phyloP scores from a whole-genome alignment of 768 basidiomycete genomes.

The Xerocomellus amylosporus region DNA sequence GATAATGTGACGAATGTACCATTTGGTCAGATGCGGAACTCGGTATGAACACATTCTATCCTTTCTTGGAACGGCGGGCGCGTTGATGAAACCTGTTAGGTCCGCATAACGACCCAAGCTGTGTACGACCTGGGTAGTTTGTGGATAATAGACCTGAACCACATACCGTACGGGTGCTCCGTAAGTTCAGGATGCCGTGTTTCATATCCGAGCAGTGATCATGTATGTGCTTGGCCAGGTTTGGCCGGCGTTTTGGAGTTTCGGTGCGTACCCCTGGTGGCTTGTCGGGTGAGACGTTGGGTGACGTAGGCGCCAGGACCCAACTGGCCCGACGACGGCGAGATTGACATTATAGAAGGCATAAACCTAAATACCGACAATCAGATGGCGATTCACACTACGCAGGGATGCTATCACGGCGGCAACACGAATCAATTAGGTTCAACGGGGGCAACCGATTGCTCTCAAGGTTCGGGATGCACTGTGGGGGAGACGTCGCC shows the following conservation, averaged over 20 bases:
- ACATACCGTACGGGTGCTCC: constrained; percentile 58
- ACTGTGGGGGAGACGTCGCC: constrained; percentile 30
- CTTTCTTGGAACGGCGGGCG: not conserved
- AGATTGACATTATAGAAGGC: constrained; percentile 61
- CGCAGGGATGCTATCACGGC: constrained; percentile 36
- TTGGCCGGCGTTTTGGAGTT: constrained; percentile 35
- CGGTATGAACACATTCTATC: constrained; percentile 38
- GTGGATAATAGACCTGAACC: constrained; percentile 45
- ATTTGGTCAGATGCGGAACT: constrained; percentile 51
- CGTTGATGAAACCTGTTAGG: constrained; percentile 25
- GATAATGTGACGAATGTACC: constrained; percentile 64
- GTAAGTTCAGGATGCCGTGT: constrained; percentile 30
- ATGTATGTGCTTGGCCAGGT: constrained; percentile 12
- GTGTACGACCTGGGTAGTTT: constrained; percentile 43
- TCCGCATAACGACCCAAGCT: constrained; percentile 45
- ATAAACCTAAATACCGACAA: constrained; percentile 52
- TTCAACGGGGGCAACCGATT: constrained; percentile 22
- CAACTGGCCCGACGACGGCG: constrained; percentile 47
- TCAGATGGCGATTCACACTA: constrained; percentile 58
- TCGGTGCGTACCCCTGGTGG: constrained; percentile 15
- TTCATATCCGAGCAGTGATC: constrained; percentile 4
- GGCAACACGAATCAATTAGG: constrained; percentile 34
- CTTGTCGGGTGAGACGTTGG: not conserved
- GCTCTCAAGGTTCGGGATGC: constrained; percentile 27
- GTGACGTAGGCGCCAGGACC: constrained; percentile 10